Base-by-base conservation (phyloP, 108 stramenopile species). In the Cyclotella sp. region DNA sequence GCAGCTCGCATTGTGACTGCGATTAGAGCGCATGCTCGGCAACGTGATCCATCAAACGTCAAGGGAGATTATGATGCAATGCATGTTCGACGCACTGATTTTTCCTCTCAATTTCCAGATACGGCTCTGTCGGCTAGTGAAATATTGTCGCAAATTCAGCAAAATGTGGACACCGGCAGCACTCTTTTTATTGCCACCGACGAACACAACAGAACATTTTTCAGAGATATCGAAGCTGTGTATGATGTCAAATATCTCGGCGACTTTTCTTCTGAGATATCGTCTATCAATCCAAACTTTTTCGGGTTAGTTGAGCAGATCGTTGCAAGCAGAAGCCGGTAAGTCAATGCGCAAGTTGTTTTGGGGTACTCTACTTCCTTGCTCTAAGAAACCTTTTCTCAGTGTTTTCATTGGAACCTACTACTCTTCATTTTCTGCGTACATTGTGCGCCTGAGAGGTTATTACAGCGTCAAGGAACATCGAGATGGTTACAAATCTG, bases 231-330 rank as follows among this genome's bases (percentile, higher is more conserved):
- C 18, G 42, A 52, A 75, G 69, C 76, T 62, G 29, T 49, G 16
- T 87, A 84, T 55, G 83, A 87, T 54, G 47, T 87, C 40, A 42
- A 53, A 40, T 87, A 77, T 70, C 30, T 83, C 15, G 77, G 44
- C 13, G 77, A 83, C 59, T 83, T 83, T 58, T n/a, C 62, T 1
- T 11, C 34, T 0, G 18, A 64, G 30, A 44, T 78, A 42, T 21
- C 19, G 26, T 54, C 61, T n/a, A 59, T 78, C 46, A 78, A 92
- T 44, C 76, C 85, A 42, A 89, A 89, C 62, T 90, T 67, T 54
- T 78, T 84, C 34, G 84, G 85, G 5, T 86, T 92, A 63, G 72
- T 89, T 14, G 90, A 91, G 63, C 86, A 87, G 40, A 70, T 92
- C 51, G 83, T 92, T 49, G 82, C 88, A 43, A 66, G 80, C 63